Conservation (phyloP, 495 filamentous ascomycete species). For the Penicillium pancosmium region DNA sequence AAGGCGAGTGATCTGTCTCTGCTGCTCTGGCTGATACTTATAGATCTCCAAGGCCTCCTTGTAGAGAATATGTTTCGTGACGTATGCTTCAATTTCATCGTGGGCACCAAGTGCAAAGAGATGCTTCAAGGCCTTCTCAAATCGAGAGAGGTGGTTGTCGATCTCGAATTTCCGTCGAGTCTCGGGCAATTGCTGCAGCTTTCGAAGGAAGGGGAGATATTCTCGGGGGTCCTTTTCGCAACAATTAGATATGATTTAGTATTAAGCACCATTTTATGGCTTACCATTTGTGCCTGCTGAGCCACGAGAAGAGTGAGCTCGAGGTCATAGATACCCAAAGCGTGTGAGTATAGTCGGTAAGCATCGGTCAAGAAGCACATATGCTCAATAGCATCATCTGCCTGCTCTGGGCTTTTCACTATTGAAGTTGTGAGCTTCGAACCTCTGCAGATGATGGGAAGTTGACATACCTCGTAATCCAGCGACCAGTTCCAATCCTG, state of each 20-base stretch:
- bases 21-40: slow-evolving; percentile 68
- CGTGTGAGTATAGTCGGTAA: slow-evolving; percentile 88
- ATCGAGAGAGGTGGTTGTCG: slow-evolving; percentile 80
- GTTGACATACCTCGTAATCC: slow-evolving; percentile 60
- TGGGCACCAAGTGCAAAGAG: slow-evolving; percentile 69
- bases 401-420: slow-evolving; percentile 65
- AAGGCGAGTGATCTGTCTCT: slow-evolving; percentile 66
- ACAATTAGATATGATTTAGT: not conserved
- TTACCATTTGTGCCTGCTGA: slow-evolving; percentile 86
- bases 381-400: slow-evolving; percentile 87
- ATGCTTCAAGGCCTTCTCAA: slow-evolving; percentile 74
- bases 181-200: slow-evolving; percentile 70
- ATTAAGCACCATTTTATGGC: not conserved
- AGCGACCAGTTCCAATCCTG: slow-evolving; percentile 78
- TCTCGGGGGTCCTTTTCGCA: slow-evolving; percentile 74
- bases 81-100: slow-evolving; percentile 75
- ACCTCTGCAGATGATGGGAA: not conserved
- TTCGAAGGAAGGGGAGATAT: slow-evolving; percentile 92
- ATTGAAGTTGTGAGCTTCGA: slow-evolving; percentile 20
- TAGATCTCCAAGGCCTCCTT: slow-evolving; percentile 76
- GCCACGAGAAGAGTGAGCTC: slow-evolving; percentile 88
- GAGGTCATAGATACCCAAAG: slow-evolving; percentile 87
- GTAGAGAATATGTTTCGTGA: slow-evolving; percentile 78
- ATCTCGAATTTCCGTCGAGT: slow-evolving; percentile 78
- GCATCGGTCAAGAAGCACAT: slow-evolving; percentile 96